Base-by-base conservation (phyloP, 2,329 filamentous ascomycete genomes). In the Clarireedia homoeocarpa region DNA sequence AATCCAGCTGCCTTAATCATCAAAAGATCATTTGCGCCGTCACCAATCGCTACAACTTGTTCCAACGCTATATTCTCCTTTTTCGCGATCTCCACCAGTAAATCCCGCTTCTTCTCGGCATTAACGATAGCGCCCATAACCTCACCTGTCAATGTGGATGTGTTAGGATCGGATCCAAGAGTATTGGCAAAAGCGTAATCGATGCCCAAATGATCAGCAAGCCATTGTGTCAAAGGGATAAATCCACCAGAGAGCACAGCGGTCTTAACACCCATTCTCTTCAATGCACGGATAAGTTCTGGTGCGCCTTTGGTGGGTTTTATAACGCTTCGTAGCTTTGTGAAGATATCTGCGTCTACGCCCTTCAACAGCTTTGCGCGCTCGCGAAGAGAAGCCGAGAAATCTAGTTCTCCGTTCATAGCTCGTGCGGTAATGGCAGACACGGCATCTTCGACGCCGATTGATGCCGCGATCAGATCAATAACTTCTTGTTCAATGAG, bases 401-500 rank as follows among this genome's bases (percentile, higher is more conserved):
- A 99, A 70, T 96, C 91, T 38, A 97, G 78, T 74, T 97, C 91
- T 58, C 94, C 94, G 63, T 92, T 85, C 94, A 99, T 99, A 38
- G 94, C 92, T 36, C 91, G 86, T 58, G 86, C 86, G 0, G 94
- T 99, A 64, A 99, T 97, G 65, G 86, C 83, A 9, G 90, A 88
- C 40, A 99, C 92, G 65, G 88, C 77, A 53, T 84, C 84, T 64
- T 89, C 84, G n/a, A 95, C 80, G 52, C 90, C 89, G 2, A 96
- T 83, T 39, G 87, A 87, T 53, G 87, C 84, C 4, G 94, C 94
- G 56, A 99, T 85, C 66, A 97, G 85, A 71, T 99, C 94, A 69
- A 99, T 97, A 59, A 96, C 91, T 74, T 99, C 94, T 71, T 99
- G 91, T 53, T 92, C 88, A 70, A 99, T 97, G 58, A 99, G 80